These are phyloP conservation scores for Ambrosia artemisiifolia DNA, from an alignment of 129 eudicot genomes.

Conservation along the genomic window DNA sequence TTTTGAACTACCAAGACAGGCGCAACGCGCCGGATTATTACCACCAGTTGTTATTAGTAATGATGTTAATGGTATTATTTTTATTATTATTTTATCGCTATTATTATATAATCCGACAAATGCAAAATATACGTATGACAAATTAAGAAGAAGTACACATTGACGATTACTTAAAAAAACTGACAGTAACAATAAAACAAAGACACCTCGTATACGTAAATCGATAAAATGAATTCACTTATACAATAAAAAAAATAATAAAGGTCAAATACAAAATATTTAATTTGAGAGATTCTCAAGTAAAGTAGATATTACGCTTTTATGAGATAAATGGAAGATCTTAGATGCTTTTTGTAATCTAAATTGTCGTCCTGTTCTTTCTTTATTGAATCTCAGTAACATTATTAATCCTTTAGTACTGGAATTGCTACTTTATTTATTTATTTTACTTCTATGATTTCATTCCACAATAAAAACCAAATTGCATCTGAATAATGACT, in stretches of 20 bases:
- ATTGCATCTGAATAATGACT: too few species aligned
- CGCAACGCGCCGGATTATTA: too few species aligned
- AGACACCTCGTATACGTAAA: slow-evolving; percentile 1
- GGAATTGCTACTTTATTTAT: too few species aligned
- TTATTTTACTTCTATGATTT: too few species aligned
- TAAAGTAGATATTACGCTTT: slow-evolving; percentile 31
- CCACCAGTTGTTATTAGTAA: too few species aligned
- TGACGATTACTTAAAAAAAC: background rate
- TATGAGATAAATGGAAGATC: slow-evolving; percentile 18
- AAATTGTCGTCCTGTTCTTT: slow-evolving; percentile 4
- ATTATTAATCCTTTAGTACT: background rate
- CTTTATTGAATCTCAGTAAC: background rate
- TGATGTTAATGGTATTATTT: too few species aligned
- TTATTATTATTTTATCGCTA: too few species aligned
- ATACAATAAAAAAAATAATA: background rate
- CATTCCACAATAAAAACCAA: too few species aligned
- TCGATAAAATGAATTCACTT: background rate
- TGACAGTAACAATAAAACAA: slow-evolving; percentile 6
- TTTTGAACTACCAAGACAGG: too few species aligned
- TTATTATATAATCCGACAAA: slow-evolving; percentile 12
- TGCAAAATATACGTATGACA: slow-evolving; percentile 11
- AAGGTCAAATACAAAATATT: slow-evolving; percentile 19
- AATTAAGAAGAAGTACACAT: slow-evolving; percentile 5
- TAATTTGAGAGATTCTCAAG: slow-evolving; percentile 23
- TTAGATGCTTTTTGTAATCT: slow-evolving; percentile 3